Percentiles rank a stretch among this genome's conserved stretches.
phyloP scores from a whole-genome alignment of 2,329 filamentous ascomycete species.

The Cladosporium sp. region DNA sequence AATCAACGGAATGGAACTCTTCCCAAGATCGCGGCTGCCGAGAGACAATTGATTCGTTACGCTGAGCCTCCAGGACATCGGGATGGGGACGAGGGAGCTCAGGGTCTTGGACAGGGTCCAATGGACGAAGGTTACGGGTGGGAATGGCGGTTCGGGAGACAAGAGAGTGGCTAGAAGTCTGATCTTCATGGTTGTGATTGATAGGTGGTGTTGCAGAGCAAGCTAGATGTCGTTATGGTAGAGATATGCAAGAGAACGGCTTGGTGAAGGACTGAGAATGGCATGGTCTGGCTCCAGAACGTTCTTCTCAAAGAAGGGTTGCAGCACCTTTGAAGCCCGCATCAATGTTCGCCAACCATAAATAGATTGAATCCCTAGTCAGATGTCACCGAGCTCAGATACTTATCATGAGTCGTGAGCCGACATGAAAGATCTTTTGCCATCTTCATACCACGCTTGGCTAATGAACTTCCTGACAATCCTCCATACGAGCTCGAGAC shows the following conservation, averaged over 20 bases:
- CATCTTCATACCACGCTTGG: neutral
- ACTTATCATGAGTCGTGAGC: neutral
- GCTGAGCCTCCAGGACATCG: neutral
- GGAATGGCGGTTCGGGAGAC: neutral
- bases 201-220: too few relatives aligned
- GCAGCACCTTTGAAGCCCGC: too few relatives aligned
- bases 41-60: neutral
- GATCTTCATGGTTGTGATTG: neutral
- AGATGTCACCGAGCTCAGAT: neutral
- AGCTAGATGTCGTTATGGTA: too few relatives aligned
- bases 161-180: neutral
- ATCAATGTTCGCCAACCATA: too few relatives aligned
- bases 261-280: too few relatives aligned
- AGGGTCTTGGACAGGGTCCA: neutral
- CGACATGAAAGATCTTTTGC: neutral
- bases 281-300: too few relatives aligned
- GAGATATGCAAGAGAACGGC: too few relatives aligned
- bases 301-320: too few relatives aligned
- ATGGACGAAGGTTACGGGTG: neutral
- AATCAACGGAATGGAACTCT: neutral
- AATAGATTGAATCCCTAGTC: too few relatives aligned
- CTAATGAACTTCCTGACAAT: neutral
- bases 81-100: neutral
- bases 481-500: neutral
- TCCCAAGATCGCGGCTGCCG: neutral